phyloP scores from a whole-genome alignment of 179 eudicot species.

The Amaranthus tricolor region DNA sequence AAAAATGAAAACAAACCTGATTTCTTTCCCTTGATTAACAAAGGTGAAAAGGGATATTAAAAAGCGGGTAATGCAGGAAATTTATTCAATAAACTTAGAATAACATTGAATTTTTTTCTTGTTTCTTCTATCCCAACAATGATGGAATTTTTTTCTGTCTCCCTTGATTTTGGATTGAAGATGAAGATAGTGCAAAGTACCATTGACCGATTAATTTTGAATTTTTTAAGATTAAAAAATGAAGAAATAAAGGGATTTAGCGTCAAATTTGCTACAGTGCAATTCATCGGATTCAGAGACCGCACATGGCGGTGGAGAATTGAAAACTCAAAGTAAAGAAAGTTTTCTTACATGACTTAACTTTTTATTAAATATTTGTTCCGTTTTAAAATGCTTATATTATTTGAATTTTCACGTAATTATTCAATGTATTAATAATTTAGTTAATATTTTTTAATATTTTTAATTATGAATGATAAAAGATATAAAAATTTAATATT shows the following conservation, averaged over 20 bases:
- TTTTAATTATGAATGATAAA: too few relatives aligned
- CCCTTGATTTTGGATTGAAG: conserved; percentile 9
- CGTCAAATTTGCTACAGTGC: not conserved
- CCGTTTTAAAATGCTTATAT: too few relatives aligned
- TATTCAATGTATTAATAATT: too few relatives aligned
- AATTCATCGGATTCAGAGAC: not conserved
- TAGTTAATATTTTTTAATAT: too few relatives aligned
- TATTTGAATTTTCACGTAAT: too few relatives aligned
- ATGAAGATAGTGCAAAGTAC: not conserved
- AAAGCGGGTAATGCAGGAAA: not conserved
- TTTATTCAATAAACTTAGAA: too few relatives aligned
- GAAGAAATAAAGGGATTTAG: not conserved
- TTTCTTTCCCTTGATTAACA: not conserved
- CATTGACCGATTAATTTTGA: conserved; percentile 10
- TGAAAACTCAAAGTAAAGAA: too few relatives aligned
- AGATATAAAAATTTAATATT: too few relatives aligned
- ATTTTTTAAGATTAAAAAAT: not conserved
- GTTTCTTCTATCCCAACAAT: conserved; percentile 16
- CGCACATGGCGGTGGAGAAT: conserved; percentile 12
- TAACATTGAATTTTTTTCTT: not conserved
- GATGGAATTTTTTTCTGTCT: not conserved
- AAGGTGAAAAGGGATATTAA: not conserved
- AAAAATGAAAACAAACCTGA: not conserved
- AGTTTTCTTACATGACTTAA: too few relatives aligned
- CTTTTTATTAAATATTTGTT: too few relatives aligned